Percentiles rank a stretch among this genome's conserved stretches.
These are phyloP conservation scores for Gonapodya sp. DNA, from an alignment of 192 early-diverging fungal genomes.

Conservation along the genomic window DNA sequence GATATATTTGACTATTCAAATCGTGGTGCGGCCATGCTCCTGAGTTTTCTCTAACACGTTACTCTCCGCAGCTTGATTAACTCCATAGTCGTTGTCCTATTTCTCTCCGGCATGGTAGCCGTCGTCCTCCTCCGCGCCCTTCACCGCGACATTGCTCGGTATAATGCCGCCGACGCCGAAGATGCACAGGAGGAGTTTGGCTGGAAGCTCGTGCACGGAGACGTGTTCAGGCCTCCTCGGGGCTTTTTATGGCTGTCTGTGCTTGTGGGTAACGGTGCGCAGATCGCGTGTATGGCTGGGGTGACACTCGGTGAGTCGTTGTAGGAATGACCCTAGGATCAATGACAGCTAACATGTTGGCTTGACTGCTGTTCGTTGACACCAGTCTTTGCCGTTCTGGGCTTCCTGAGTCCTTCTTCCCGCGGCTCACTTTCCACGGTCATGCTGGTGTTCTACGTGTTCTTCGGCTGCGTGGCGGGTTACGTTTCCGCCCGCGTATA, in stretches of 20 bases:
- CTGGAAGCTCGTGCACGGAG: slow-evolving; percentile 95
- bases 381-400: slow-evolving; percentile 80
- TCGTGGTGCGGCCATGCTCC: too few species aligned
- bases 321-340: slow-evolving; percentile 8
- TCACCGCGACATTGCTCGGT: slow-evolving; percentile 86
- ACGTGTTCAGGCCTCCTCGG: slow-evolving; percentile 88
- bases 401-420: slow-evolving; percentile 85
- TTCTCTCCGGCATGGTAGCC: slow-evolving; percentile 83
- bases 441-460: slow-evolving; percentile 86
- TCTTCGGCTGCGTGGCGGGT: slow-evolving; percentile 80
- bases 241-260: slow-evolving; percentile 66
- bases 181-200: slow-evolving; percentile 90
- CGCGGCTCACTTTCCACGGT: slow-evolving; percentile 88
- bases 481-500: slow-evolving; percentile 82
- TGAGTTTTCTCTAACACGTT: neutral
- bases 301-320: slow-evolving; percentile 36
- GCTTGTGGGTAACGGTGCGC: slow-evolving; percentile 72
- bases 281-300: slow-evolving; percentile 35
- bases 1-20: too few species aligned
- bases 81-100: slow-evolving; percentile 85
- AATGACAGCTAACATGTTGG: too few species aligned
- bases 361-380: slow-evolving; percentile 39
- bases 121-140: slow-evolving; percentile 82
- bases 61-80: slow-evolving; percentile 59
- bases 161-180: slow-evolving; percentile 64